Conservation (phyloP, 2,329 filamentous ascomycete genomes). For the Colletotrichum limetticola region DNA sequence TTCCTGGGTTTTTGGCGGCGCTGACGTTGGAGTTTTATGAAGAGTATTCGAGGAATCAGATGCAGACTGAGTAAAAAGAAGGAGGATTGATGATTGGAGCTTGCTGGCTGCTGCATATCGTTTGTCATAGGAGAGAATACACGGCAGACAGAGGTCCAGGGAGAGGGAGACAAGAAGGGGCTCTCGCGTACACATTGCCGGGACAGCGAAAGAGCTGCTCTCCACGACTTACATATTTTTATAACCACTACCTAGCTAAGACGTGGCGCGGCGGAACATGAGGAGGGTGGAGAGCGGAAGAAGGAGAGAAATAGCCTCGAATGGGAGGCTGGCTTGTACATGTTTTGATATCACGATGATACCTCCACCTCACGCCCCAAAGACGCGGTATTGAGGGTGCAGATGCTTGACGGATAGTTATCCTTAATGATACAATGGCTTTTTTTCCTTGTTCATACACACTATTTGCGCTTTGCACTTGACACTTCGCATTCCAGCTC, state of each 20-base stretch:
- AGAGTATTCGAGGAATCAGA: slow-evolving; percentile 57
- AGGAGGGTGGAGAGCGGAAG: neutral
- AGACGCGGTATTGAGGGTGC: slow-evolving; percentile 3
- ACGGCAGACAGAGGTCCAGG: neutral
- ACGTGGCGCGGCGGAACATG: no score
- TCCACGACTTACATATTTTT: no score
- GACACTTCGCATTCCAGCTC: no score
- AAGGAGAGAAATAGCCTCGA: neutral
- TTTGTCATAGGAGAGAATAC: neutral
- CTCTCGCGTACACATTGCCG: no score
- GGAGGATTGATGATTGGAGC: neutral
- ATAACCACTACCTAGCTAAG: no score
- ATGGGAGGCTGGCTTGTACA: neutral
- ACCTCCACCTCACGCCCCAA: slow-evolving; percentile 16
- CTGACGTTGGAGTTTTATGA: slow-evolving; percentile 95
- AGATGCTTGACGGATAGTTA: slow-evolving; percentile 15
- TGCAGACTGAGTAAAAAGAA: slow-evolving; percentile 9
- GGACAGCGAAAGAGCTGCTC: no score
- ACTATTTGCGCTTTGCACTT: neutral
- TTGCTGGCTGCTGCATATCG: neutral
- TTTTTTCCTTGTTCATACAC: neutral
- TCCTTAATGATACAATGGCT: slow-evolving; percentile 3
- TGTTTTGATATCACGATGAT: slow-evolving; percentile 26
- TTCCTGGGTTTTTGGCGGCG: slow-evolving; percentile 91
- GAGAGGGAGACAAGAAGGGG: no score